Percentiles rank a stretch among this genome's conserved stretches.
Evolutionary conservation across 345 rosid species (phyloP).

Genomic region (Firmiana major): DNA sequence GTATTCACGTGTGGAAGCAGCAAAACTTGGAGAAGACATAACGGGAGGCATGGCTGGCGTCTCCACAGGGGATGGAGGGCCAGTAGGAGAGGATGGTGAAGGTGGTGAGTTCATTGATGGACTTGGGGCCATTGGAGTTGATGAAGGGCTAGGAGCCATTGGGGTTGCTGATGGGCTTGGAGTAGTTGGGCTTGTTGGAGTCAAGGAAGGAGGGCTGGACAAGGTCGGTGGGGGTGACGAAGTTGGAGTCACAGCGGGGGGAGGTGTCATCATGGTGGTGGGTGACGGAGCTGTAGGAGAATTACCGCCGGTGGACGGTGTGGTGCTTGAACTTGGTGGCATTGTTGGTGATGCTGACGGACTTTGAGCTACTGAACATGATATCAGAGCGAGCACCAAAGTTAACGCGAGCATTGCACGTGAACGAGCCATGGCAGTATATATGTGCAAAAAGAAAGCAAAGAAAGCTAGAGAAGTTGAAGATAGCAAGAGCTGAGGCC

Average conservation of each 20-base stretch:
- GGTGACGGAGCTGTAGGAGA: slow-evolving; percentile 11
- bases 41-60: not conserved
- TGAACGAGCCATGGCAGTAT: slow-evolving; percentile 30
- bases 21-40: slow-evolving; percentile 11
- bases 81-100: not conserved
- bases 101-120: not conserved
- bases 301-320: slow-evolving; percentile 5
- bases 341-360: slow-evolving; percentile 23
- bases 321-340: slow-evolving; percentile 14
- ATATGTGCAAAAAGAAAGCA: not conserved
- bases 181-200: slow-evolving; percentile 4
- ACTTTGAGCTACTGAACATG: slow-evolving; percentile 30
- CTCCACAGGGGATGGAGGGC: not conserved
- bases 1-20: slow-evolving; percentile 27
- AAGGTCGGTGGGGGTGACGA: slow-evolving; percentile 8
- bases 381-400: slow-evolving; percentile 18
- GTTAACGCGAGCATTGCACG: slow-evolving; percentile 31
- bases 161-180: slow-evolving; percentile 2
- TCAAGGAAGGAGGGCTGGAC: slow-evolving; percentile 1
- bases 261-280: not conserved
- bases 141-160: not conserved
- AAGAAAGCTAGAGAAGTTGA: not conserved
- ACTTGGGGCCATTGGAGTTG: not conserved
- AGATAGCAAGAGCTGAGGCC: not conserved
- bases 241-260: not conserved